Conservation (phyloP, 1,284 basidiomycete species). For the Xerocomus nothofagi region DNA sequence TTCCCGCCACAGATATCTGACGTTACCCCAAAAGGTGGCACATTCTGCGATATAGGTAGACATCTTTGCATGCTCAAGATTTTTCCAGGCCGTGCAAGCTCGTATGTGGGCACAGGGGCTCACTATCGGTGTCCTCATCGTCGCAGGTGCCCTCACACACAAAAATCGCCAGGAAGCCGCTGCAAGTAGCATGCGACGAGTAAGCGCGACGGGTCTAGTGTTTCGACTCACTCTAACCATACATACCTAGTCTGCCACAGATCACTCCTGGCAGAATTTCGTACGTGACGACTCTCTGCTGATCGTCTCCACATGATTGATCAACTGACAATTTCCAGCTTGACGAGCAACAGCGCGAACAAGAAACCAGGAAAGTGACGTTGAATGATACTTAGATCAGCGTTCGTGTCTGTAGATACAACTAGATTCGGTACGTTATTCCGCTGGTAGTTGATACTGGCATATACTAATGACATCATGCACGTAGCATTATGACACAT, state of each 20-base stretch:
- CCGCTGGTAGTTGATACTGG: background rate
- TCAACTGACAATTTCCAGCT: conserved; percentile 15
- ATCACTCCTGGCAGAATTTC: conserved; percentile 32
- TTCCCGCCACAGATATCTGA: conserved; percentile 43
- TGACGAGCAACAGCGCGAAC: conserved; percentile 31
- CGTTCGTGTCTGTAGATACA: background rate
- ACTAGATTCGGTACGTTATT: background rate
- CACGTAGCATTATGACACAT: background rate
- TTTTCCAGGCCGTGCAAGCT: conserved; percentile 79
- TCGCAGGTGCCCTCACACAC: conserved; percentile 68
- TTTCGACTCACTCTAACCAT: conserved; percentile 1
- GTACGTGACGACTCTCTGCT: conserved; percentile 16
- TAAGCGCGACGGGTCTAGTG: conserved; percentile 8
- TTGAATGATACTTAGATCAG: conserved; percentile 9
- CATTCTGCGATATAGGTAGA: no score
- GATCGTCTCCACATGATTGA: background rate
- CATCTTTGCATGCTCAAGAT: conserved; percentile 38
- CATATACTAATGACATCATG: background rate
- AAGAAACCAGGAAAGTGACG: conserved; percentile 21
- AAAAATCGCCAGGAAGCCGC: conserved; percentile 39
- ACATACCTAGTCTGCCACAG: conserved; percentile 11
- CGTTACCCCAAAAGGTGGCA: conserved; percentile 55
- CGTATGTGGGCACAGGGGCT: conserved; percentile 90
- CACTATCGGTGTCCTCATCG: conserved; percentile 76
- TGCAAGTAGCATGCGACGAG: conserved; percentile 21